phyloP scores from a whole-genome alignment of 345 rosid species.

The Microthlaspi erraticum region DNA sequence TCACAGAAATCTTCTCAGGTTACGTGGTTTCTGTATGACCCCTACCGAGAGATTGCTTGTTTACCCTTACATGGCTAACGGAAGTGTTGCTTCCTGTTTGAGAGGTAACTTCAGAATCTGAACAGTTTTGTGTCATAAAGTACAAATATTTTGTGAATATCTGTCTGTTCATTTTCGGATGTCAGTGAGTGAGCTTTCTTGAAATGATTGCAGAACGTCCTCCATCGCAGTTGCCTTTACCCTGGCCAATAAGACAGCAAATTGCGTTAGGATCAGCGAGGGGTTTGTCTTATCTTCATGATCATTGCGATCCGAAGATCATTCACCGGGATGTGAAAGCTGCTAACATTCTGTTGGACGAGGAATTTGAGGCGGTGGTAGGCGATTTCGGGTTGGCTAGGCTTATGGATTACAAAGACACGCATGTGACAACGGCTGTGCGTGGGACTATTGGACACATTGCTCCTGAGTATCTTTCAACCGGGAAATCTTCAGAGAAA shows the following conservation, averaged over 20 bases:
- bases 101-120: conserved; percentile 55
- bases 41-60: conserved; percentile 93
- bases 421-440: conserved; percentile 95
- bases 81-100: conserved; percentile 95
- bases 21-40: conserved; percentile 95
- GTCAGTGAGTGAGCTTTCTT: conserved; percentile 4
- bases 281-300: conserved; percentile 93
- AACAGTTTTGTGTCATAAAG: neutral
- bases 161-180: neutral
- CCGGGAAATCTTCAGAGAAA: conserved; percentile 95
- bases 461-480: conserved; percentile 93
- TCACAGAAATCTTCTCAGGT: conserved; percentile 85
- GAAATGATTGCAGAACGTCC: conserved; percentile 63
- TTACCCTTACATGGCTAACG: conserved; percentile 97
- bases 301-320: conserved; percentile 96
- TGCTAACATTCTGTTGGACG: conserved; percentile 88
- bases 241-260: conserved; percentile 79
- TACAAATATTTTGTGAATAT: neutral
- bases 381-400: conserved; percentile 95
- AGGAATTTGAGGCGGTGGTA: conserved; percentile 95
- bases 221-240: conserved; percentile 79
- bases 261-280: conserved; percentile 94
- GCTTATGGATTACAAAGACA: conserved; percentile 95
- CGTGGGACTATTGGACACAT: conserved; percentile 96
- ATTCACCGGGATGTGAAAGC: conserved; percentile 98